phyloP scores from a whole-genome alignment of 208 protist genomes.

The Sergeia podlipaevii region DNA sequence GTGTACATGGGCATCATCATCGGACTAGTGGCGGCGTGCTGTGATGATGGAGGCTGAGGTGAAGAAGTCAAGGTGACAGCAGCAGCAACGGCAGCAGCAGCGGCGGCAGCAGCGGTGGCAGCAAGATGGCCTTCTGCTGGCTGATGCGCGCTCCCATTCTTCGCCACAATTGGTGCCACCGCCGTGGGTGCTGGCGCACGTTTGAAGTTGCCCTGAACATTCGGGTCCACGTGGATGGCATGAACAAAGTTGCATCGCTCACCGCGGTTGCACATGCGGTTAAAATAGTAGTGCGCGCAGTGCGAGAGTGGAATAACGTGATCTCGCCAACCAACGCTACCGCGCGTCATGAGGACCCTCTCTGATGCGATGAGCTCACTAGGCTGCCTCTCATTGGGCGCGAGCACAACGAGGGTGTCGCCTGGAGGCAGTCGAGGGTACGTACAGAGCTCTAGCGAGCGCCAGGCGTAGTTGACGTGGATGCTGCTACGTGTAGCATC shows the following conservation, averaged over 20 bases:
- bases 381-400: constrained; percentile 57
- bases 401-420: constrained; percentile 39
- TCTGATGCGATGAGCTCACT: constrained; percentile 43
- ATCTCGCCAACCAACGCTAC: constrained; percentile 29
- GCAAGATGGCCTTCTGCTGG: neutral
- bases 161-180: constrained; percentile 19
- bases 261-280: constrained; percentile 80
- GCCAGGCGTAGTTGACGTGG: constrained; percentile 83
- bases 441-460: constrained; percentile 34
- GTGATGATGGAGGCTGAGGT: neutral
- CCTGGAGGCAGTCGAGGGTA: constrained; percentile 59
- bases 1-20: no score
- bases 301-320: constrained; percentile 47
- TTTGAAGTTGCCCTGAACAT: constrained; percentile 53
- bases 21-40: no score
- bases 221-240: constrained; percentile 67
- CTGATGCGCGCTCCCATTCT: neutral
- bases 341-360: constrained; percentile 57
- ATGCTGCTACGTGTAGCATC: constrained; percentile 31
- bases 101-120: neutral
- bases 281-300: constrained; percentile 88
- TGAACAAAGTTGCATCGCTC: constrained; percentile 79
- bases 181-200: constrained; percentile 42
- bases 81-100: constrained; percentile 3
- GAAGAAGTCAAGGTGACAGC: neutral